Base-by-base conservation (phyloP, 2,329 filamentous ascomycete species). In the Neodidymelliopsis sp. region DNA sequence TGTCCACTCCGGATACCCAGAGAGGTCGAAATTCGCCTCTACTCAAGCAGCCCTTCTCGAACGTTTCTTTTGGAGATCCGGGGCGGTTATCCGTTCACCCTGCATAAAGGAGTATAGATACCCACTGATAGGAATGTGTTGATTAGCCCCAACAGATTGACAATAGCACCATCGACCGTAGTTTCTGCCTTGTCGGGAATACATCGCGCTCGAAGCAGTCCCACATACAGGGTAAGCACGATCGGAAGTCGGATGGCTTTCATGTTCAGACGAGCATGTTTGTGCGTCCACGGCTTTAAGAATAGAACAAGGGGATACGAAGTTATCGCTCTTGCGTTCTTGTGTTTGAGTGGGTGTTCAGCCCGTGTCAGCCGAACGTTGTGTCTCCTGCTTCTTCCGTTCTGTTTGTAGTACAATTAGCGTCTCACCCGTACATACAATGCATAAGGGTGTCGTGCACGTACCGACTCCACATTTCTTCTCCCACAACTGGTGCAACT, bases 61-160 rank as follows among this genome's bases (percentile, higher is more conserved):
- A 45, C 4, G 16, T 16, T 40, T 35, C 24, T 36, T 19, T 9
- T 50, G 40, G 35, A 36, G 20, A 50, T 50, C 47, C 47, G 47
- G 47, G 40, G 36, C 40, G 47, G 36, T 50, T 50, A 20, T 50
- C 36, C 40, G 47, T 39, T 41, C 40, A 27, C 47, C 47, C 47
- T 45, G 47, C 47, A 50, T 37, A 23, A 40, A 40, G 4, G 35
- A 27, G 19, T 24, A 20, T 40, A 23, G 19, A 19, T 49, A 23
- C 27, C 35, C 40, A 45, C 40, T 23, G 22, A 18, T 18, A 29
- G 25, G 20, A 29, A 41, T 40, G 47, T 20, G 36, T 30, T 38
- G 39, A 43, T 33, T 37, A 28, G 23, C 39, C 39, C 28, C 23
- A 49, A 15, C 19, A 15, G 34, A 34, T 24, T 7, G 22, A 31